A percentile compares a stretch with the other conserved stretches of the same genome.
Conservation (phyloP, 805 yeast species). For the Clavispora phyllophila region DNA sequence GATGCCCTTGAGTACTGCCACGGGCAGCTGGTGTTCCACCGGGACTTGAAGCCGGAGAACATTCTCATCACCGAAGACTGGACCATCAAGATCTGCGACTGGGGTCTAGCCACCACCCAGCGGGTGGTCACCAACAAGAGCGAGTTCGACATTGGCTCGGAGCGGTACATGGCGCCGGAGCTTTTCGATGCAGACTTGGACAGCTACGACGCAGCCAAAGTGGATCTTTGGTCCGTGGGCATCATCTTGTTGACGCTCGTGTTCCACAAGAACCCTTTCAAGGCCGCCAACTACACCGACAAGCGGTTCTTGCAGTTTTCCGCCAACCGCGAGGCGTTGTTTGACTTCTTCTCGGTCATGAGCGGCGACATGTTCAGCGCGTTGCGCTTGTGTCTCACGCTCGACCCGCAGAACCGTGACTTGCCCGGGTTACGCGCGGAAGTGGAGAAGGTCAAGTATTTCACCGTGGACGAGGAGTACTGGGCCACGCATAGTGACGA, state of each 20-base stretch:
- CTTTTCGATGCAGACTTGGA: slow-evolving; percentile 58
- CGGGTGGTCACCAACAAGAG: slow-evolving; percentile 49
- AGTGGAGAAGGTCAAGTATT: slow-evolving; percentile 52
- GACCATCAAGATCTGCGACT: slow-evolving; percentile 54
- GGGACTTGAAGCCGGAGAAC: slow-evolving; percentile 57
- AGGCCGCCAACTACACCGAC: slow-evolving; percentile 74
- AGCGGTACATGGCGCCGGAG: slow-evolving; percentile 94
- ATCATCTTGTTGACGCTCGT: slow-evolving; percentile 76
- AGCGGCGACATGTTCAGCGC: slow-evolving; percentile 83
- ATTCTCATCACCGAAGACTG: slow-evolving; percentile 46
- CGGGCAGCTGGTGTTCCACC: slow-evolving; percentile 43
- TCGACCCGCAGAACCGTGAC: slow-evolving; percentile 84
- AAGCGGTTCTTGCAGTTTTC: slow-evolving; percentile 82
- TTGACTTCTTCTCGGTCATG: slow-evolving; percentile 89
- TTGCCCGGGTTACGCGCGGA: slow-evolving; percentile 57
- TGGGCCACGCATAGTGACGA: slow-evolving; percentile 42
- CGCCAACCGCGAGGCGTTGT: slow-evolving; percentile 79
- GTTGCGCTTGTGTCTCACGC: slow-evolving; percentile 66
- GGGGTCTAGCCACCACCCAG: slow-evolving; percentile 54
- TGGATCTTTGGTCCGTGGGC: slow-evolving; percentile 89
- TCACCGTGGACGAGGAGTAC: slow-evolving; percentile 75
- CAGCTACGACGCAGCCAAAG: slow-evolving; percentile 71
- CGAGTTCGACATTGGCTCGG: slow-evolving; percentile 79
- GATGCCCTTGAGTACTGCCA: slow-evolving; percentile 51
- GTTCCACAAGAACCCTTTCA: slow-evolving; percentile 86